phyloP scores from a whole-genome alignment of 1,284 basidiomycete genomes.

The Thelephora terrestris region DNA sequence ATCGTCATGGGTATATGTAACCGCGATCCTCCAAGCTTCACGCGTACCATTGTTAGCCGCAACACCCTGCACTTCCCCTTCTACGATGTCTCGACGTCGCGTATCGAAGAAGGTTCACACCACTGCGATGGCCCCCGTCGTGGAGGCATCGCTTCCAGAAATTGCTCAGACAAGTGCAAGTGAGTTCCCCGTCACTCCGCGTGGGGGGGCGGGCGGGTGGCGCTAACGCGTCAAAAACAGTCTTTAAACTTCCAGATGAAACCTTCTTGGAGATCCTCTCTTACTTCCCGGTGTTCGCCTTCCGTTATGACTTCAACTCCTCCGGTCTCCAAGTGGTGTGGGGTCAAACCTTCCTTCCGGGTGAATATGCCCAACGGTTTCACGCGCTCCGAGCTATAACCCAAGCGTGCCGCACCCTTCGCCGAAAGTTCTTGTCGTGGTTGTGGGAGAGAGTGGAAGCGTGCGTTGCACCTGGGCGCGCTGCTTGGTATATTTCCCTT shows the following conservation, averaged over 20 bases:
- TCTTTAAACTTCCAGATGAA: constrained; percentile 6
- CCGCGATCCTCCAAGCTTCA: too few relatives aligned
- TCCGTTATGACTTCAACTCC: too few relatives aligned
- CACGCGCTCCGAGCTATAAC: constrained; percentile 21
- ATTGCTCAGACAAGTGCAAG: too few relatives aligned
- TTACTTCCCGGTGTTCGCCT: not conserved
- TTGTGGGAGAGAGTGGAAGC: constrained; percentile 21
- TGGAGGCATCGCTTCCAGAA: too few relatives aligned
- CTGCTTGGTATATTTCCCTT: constrained; percentile 5
- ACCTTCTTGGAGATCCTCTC: constrained; percentile 5
- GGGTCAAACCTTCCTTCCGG: not conserved
- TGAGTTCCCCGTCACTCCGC: too few relatives aligned
- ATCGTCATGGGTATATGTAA: too few relatives aligned
- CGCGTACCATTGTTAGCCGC: too few relatives aligned
- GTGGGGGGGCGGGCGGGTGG: too few relatives aligned
- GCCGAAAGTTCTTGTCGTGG: constrained; percentile 17
- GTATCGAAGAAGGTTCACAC: too few relatives aligned
- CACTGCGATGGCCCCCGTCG: too few relatives aligned
- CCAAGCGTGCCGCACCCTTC: constrained; percentile 20
- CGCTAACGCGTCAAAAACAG: not conserved
- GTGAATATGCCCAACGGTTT: constrained; percentile 12
- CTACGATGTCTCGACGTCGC: too few relatives aligned
- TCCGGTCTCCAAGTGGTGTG: not conserved
- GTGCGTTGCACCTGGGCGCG: constrained; percentile 6
- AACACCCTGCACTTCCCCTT: too few relatives aligned